Evolutionary conservation across 2,329 filamentous ascomycete species (phyloP).

Genomic region (Cercospora citrullina): DNA sequence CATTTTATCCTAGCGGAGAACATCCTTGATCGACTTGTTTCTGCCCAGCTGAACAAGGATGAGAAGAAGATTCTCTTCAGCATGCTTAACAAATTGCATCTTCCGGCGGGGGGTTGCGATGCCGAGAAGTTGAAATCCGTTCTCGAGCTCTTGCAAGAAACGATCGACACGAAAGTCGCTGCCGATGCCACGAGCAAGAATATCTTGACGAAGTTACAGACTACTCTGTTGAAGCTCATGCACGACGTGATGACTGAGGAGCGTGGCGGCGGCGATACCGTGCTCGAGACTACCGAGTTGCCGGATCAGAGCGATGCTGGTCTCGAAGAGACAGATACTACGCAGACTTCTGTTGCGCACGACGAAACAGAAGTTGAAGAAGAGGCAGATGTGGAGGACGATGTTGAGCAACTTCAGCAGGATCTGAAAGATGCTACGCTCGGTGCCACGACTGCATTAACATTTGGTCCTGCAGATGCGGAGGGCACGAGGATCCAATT

Average conservation of each 20-base stretch:
- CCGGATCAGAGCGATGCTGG: slow-evolving; percentile 18
- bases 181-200: slow-evolving; percentile 56
- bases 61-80: slow-evolving; percentile 80
- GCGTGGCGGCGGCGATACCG: slow-evolving; percentile 37
- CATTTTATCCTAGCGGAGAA: slow-evolving; percentile 77
- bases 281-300: slow-evolving; percentile 32
- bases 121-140: slow-evolving; percentile 40
- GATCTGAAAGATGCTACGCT: slow-evolving; percentile 34
- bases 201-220: slow-evolving; percentile 56
- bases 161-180: slow-evolving; percentile 52
- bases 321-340: slow-evolving; percentile 20
- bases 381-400: slow-evolving; percentile 27
- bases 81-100: slow-evolving; percentile 78
- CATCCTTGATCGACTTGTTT: slow-evolving; percentile 71
- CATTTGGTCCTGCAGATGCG: slow-evolving; percentile 38
- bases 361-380: slow-evolving; percentile 19
- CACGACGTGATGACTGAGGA: slow-evolving; percentile 43
- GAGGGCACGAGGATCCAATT: slow-evolving; percentile 39
- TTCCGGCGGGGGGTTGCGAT: slow-evolving; percentile 56
- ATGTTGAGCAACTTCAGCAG: slow-evolving; percentile 31
- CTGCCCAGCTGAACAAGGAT: slow-evolving; percentile 65
- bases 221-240: slow-evolving; percentile 55
- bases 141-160: slow-evolving; percentile 50
- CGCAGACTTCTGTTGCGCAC: slow-evolving; percentile 5
- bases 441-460: slow-evolving; percentile 28